These are phyloP conservation scores for Viola odorata DNA, from an alignment of 345 rosid genomes.

Conservation along the genomic window DNA sequence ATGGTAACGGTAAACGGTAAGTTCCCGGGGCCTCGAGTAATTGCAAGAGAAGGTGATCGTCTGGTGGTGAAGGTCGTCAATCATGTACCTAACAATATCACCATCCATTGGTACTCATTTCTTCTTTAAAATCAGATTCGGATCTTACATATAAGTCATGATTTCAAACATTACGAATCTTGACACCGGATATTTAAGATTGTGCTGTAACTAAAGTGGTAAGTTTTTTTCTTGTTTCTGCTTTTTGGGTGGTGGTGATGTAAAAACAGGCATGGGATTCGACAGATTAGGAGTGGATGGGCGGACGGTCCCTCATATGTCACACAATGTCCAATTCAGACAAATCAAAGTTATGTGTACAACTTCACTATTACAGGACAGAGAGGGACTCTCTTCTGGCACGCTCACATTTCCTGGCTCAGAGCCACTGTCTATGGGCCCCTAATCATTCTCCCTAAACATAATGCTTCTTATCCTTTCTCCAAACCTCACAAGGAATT, in stretches of 20 bases:
- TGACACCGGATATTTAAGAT: not conserved
- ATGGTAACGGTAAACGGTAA: conserved; percentile 47
- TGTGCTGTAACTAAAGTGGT: not conserved
- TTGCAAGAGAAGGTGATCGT: conserved; percentile 51
- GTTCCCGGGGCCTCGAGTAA: conserved; percentile 50
- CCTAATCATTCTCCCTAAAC: conserved; percentile 57
- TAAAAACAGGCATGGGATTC: conserved; percentile 60
- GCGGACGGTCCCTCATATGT: conserved; percentile 77
- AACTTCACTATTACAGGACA: conserved; percentile 67
- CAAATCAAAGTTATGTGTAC: conserved; percentile 52
- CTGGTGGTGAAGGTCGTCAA: conserved; percentile 44
- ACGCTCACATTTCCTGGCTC: conserved; percentile 72
- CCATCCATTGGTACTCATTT: conserved; percentile 43
- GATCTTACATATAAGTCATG: too few species aligned
- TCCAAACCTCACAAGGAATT: conserved; percentile 63
- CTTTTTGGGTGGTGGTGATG: not conserved
- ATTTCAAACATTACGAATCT: not conserved
- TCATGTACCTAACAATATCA: conserved; percentile 41
- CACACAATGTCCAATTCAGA: conserved; percentile 74
- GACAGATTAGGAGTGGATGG: conserved; percentile 69
- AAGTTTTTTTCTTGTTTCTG: not conserved
- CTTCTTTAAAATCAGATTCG: too few species aligned
- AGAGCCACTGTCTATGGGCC: conserved; percentile 71
- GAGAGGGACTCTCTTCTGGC: conserved; percentile 75
- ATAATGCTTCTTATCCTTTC: conserved; percentile 54